Conservation (phyloP, 2,329 filamentous ascomycete genomes). For the Colletotrichum limetticola region DNA sequence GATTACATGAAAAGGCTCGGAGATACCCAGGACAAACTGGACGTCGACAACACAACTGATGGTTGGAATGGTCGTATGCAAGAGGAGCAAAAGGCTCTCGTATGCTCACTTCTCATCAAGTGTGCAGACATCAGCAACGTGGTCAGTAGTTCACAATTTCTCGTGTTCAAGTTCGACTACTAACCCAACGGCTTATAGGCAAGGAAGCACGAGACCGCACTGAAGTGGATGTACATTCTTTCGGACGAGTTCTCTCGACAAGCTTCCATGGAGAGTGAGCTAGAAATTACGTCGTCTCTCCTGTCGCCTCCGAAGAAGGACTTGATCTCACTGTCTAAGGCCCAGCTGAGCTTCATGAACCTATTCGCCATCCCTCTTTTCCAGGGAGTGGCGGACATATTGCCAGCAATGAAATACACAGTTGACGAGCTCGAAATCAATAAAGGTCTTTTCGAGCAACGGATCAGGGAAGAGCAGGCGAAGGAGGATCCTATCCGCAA, state of each 20-base stretch:
- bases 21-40: constrained; percentile 82
- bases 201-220: constrained; percentile 82
- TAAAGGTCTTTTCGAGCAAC: constrained; percentile 76
- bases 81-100: constrained; percentile 80
- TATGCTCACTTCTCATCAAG: constrained; percentile 95
- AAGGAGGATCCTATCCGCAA: constrained; percentile 54
- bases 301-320: constrained; percentile 89
- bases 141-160: constrained; percentile 64
- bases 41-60: constrained; percentile 72
- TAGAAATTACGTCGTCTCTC: constrained; percentile 88
- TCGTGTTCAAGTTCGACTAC: neutral
- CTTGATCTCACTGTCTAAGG: constrained; percentile 81
- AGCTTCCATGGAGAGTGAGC: constrained; percentile 88
- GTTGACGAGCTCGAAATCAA: constrained; percentile 85
- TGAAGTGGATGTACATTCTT: constrained; percentile 92
- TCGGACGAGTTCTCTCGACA: constrained; percentile 96
- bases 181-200: constrained; percentile 65
- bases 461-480: constrained; percentile 72
- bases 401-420: constrained; percentile 86
- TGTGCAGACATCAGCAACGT: constrained; percentile 99
- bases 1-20: constrained; percentile 93
- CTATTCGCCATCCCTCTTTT: constrained; percentile 95
- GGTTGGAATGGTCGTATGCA: constrained; percentile 81
- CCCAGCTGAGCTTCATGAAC: constrained; percentile 96
- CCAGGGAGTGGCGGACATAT: constrained; percentile 84